Evolutionary conservation across 2,329 filamentous ascomycete species (phyloP).

Genomic region (Botrytis hyacinthi): DNA sequence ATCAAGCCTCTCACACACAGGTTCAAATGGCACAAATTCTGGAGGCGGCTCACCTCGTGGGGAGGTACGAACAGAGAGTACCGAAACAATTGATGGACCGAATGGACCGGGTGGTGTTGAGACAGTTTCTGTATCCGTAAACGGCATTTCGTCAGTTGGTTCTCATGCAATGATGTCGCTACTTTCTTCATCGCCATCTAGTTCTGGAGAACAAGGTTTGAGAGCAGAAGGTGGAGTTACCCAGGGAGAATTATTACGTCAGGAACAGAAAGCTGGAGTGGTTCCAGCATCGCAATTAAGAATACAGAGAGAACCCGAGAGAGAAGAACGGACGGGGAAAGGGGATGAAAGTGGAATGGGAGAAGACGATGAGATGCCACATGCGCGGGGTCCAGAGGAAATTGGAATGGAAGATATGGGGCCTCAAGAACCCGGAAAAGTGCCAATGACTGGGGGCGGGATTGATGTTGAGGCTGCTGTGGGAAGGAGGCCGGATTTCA

Average conservation of each 20-base stretch:
- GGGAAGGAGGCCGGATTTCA: slow-evolving; percentile 44
- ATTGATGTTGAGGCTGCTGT: slow-evolving; percentile 63
- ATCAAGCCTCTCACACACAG: slow-evolving; percentile 22
- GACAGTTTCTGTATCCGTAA: slow-evolving; percentile 74
- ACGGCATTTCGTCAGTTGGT: slow-evolving; percentile 58
- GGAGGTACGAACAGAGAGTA: slow-evolving; percentile 69
- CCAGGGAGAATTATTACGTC: slow-evolving; percentile 80
- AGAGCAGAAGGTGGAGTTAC: slow-evolving; percentile 58
- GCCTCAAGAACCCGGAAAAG: slow-evolving; percentile 54
- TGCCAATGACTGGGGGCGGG: slow-evolving; percentile 39
- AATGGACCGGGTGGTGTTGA: slow-evolving; percentile 78
- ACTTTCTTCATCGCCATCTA: slow-evolving; percentile 29
- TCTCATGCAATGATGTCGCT: slow-evolving; percentile 38
- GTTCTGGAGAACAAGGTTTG: slow-evolving; percentile 28
- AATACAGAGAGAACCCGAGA: slow-evolving; percentile 37
- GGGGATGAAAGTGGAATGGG: slow-evolving; percentile 35
- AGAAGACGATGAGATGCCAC: slow-evolving; percentile 66
- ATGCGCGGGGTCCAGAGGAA: slow-evolving; percentile 79
- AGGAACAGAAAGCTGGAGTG: slow-evolving; percentile 80
- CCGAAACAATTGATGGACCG: slow-evolving; percentile 77
- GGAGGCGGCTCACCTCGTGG: slow-evolving; percentile 32
- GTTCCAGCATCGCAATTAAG: slow-evolving; percentile 64
- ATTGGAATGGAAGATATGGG: slow-evolving; percentile 87
- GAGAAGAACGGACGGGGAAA: neutral
- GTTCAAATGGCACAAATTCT: slow-evolving; percentile 14